These are phyloP conservation scores for Acorus calamus DNA, from an alignment of 106 monocot genomes.

Conservation along the genomic window DNA sequence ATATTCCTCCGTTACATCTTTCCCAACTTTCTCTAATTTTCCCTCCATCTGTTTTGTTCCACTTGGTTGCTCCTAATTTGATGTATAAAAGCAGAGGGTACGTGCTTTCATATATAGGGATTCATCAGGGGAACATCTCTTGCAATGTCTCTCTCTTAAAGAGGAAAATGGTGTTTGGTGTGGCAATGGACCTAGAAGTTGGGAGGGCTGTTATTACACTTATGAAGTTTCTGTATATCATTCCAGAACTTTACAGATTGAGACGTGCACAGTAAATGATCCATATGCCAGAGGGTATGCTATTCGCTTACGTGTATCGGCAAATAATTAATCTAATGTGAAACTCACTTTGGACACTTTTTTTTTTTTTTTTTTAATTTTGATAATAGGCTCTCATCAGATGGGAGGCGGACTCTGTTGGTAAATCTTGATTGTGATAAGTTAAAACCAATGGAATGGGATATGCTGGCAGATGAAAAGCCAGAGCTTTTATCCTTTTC, in stretches of 20 bases:
- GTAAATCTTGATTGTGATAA: constrained; percentile 47
- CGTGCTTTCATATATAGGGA: constrained; percentile 38
- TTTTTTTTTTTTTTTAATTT: not conserved
- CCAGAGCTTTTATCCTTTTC: constrained; percentile 51
- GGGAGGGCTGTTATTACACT: constrained; percentile 74
- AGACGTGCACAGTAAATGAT: constrained; percentile 61
- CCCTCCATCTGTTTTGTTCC: not conserved
- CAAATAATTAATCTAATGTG: too few species aligned
- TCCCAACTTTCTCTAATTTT: not conserved
- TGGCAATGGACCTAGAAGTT: constrained; percentile 42
- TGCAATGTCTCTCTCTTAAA: constrained; percentile 37
- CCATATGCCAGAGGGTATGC: constrained; percentile 86
- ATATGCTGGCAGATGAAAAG: constrained; percentile 62
- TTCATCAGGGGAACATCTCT: constrained; percentile 21
- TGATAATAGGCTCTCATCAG: constrained; percentile 48
- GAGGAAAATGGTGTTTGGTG: constrained; percentile 73
- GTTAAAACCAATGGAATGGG: constrained; percentile 65
- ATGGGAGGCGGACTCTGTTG: constrained; percentile 59
- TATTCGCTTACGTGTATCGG: not conserved
- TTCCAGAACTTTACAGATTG: constrained; percentile 45
- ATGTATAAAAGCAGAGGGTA: constrained; percentile 36
- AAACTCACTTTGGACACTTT: too few species aligned
- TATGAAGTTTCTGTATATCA: constrained; percentile 73
- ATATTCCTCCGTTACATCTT: constrained; percentile 1
- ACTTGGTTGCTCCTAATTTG: not conserved